Percentiles rank a stretch among this genome's conserved stretches.
Evolutionary conservation across 2,329 filamentous ascomycete genomes (phyloP).

Genomic region (Thielaviopsis punctulata): DNA sequence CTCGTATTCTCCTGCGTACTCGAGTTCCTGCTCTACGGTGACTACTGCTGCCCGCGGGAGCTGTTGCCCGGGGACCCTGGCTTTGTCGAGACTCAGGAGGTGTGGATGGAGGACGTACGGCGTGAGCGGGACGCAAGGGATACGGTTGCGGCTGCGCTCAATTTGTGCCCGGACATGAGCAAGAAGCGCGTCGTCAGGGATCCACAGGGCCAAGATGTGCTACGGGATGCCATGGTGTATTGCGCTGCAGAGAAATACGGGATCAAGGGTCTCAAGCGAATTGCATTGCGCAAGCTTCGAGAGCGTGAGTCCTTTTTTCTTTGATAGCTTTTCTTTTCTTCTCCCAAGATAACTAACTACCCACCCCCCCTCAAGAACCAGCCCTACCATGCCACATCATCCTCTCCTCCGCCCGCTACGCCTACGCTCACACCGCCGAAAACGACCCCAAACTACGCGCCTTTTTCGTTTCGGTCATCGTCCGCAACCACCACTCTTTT

Average conservation of each 20-base stretch:
- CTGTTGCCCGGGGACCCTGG: no score
- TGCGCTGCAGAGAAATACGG: conserved; percentile 75
- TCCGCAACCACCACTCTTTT: conserved; percentile 72
- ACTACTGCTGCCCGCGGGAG: no score
- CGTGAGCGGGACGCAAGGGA: no score
- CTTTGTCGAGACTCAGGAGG: no score
- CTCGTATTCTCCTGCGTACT: conserved; percentile 82
- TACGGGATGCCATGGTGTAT: conserved; percentile 84
- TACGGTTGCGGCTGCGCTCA: no score
- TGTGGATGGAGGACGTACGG: no score
- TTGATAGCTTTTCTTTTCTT: neutral
- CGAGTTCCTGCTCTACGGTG: conserved; percentile 85
- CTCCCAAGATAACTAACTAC: conserved; percentile 8
- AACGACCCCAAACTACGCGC: conserved; percentile 79
- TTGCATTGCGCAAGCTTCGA: conserved; percentile 76
- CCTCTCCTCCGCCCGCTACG: conserved; percentile 70
- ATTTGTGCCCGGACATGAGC: no score
- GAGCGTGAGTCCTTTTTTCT: conserved; percentile 38
- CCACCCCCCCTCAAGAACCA: conserved; percentile 44
- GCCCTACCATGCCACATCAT: conserved; percentile 76
- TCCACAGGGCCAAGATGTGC: conserved; percentile 45
- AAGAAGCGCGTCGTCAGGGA: no score
- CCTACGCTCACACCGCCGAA: conserved; percentile 77
- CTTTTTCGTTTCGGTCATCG: conserved; percentile 84
- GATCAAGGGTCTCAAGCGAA: conserved; percentile 66